Base-by-base conservation (phyloP, 345 rosid species). In the Barbarea vulgaris region DNA sequence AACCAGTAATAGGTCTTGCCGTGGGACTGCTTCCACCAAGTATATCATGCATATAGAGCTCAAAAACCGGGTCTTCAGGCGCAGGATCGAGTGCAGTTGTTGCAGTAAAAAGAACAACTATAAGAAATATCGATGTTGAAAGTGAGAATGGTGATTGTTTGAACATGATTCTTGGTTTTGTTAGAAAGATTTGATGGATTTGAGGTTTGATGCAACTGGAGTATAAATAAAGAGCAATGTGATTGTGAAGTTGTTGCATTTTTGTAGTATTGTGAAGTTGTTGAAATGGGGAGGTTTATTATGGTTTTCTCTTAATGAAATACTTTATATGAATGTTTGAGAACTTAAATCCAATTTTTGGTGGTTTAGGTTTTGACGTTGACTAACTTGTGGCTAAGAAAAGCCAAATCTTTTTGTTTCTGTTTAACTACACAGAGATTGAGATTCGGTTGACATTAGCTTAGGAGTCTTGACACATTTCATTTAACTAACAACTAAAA, bases 11-110 rank as follows among this genome's bases (percentile, higher is more conserved):
- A 0, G 95, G 97, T 81, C 97, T 85, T 8, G 97, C 93, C 0
- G 97, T 88, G 0, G 97, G 97, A 65, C 79, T 94, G 77, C 87
- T 84, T 42, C 98, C 97, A 0, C 96, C 97, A 0, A 91, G 91
- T 69, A 91, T 83, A 80, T 94, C 98, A 39, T 91, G 97, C 95
- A 94, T 84, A 72, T 83, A 94, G 31, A 94, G 64, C 73, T 91
- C 98, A 0, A 94, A 66, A 68, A 79, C 44, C 0, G 90, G 88
- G 64, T 81, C 87, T 75, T 71, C 80, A 1, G 57, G 85, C 0
- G 61, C 77, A 18, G 85, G 80, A 41, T 73, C 80, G 3, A 75
- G 77, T 47, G 92, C 87, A 7, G 68, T 51, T 50, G 79, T 48
- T 67, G 82, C 75, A 18, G 55, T 82, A 41, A 65, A 65, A 48